phyloP scores from a whole-genome alignment of 208 protist genomes.

The Endotrypanum monterogeii region DNA sequence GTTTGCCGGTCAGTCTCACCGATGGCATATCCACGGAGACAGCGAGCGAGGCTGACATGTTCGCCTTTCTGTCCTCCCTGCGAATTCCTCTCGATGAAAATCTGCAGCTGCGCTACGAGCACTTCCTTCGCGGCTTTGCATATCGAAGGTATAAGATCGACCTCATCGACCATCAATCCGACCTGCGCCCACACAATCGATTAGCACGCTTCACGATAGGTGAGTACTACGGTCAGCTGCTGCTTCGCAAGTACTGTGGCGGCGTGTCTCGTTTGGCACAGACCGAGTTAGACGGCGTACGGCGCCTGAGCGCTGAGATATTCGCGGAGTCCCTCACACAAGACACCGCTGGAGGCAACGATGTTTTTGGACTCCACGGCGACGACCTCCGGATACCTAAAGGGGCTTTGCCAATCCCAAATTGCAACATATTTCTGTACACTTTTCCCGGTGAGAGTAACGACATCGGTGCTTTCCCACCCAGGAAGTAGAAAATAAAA shows the following conservation, averaged over 20 bases:
- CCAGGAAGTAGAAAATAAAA: not conserved
- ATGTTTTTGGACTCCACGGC: slow-evolving; percentile 5
- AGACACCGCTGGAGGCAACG: slow-evolving; percentile 7
- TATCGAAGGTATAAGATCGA: slow-evolving; percentile 27
- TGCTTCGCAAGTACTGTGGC: slow-evolving; percentile 19
- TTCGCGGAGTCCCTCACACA: not conserved
- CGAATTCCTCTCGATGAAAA: slow-evolving; percentile 37
- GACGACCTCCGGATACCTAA: slow-evolving; percentile 24
- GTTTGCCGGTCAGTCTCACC: slow-evolving; percentile 12
- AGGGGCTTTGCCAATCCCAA: slow-evolving; percentile 34
- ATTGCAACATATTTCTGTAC: slow-evolving; percentile 49
- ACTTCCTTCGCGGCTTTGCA: slow-evolving; percentile 36
- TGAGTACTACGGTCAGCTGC: slow-evolving; percentile 25
- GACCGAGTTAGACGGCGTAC: slow-evolving; percentile 9
- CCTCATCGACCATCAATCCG: not conserved
- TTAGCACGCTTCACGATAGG: slow-evolving; percentile 9
- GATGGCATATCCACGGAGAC: slow-evolving; percentile 23
- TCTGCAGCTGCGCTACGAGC: slow-evolving; percentile 32
- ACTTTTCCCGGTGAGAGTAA: slow-evolving; percentile 30
- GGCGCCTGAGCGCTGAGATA: not conserved
- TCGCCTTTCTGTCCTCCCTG: slow-evolving; percentile 40
- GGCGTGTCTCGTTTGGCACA: slow-evolving; percentile 18
- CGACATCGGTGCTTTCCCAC: not conserved
- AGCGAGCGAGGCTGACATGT: slow-evolving; percentile 22
- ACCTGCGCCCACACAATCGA: not conserved